These are phyloP conservation scores for Byssochlamys sp. DNA, from an alignment of 2,329 filamentous ascomycete genomes.

Conservation along the genomic window DNA sequence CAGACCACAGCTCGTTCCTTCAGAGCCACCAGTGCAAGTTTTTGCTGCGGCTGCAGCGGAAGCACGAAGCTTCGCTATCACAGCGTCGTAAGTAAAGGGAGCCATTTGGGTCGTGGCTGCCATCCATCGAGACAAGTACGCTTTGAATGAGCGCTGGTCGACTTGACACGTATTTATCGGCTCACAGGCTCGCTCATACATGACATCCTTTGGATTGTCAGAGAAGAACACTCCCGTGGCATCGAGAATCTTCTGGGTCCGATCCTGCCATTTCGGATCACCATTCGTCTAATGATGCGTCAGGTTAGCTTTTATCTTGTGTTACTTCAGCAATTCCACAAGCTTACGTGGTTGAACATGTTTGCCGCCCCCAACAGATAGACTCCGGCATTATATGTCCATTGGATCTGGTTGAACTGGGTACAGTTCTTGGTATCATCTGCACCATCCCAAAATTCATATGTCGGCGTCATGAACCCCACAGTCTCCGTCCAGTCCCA, in stretches of 20 bases:
- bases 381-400: constrained; percentile 57
- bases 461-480: constrained; percentile 3
- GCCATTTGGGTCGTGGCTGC: constrained; percentile 51
- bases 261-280: constrained; percentile 8
- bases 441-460: constrained; percentile 9
- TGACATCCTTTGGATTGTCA: constrained; percentile 23
- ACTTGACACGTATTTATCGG: constrained; percentile 45
- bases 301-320: neutral
- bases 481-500: constrained; percentile 51
- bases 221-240: constrained; percentile 7
- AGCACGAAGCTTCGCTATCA: constrained; percentile 44
- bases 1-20: constrained; percentile 27
- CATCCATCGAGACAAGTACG: constrained; percentile 54
- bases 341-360: constrained; percentile 55
- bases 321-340: neutral
- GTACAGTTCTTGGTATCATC: constrained; percentile 51
- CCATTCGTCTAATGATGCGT: constrained; percentile 16
- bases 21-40: constrained; percentile 43
- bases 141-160: constrained; percentile 59
- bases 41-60: constrained; percentile 48
- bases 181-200: constrained; percentile 55
- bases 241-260: constrained; percentile 5
- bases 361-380: constrained; percentile 52
- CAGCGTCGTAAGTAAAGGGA: constrained; percentile 43
- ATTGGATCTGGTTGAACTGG: constrained; percentile 52